Conservation (phyloP, 495 filamentous ascomycete genomes). For the Melanomma pulvis-pyrius region DNA sequence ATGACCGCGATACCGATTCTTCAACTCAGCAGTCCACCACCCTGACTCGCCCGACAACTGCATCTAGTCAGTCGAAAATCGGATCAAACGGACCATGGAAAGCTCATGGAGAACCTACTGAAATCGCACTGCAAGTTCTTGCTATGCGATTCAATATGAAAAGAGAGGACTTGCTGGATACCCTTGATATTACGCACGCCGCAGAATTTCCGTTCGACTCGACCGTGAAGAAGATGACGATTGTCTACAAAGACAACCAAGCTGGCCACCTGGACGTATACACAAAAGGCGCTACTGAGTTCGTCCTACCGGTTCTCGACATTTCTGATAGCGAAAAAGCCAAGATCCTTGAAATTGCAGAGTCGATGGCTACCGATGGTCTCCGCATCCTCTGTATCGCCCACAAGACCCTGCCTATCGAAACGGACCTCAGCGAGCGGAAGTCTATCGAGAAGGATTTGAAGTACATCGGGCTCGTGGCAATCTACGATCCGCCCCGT, state of each 20-base stretch:
- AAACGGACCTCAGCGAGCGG: constrained; percentile 46
- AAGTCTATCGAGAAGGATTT: constrained; percentile 61
- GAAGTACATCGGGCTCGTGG: constrained; percentile 65
- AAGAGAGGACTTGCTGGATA: constrained; percentile 55
- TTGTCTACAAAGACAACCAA: constrained; percentile 51
- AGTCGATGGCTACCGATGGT: constrained; percentile 58
- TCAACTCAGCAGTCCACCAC: constrained; percentile 16
- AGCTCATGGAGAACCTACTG: constrained; percentile 58
- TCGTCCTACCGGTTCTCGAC: constrained; percentile 52
- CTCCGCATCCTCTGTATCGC: constrained; percentile 62
- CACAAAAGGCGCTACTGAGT: constrained; percentile 62
- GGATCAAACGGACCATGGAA: constrained; percentile 43
- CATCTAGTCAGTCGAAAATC: constrained; percentile 4
- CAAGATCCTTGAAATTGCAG: constrained; percentile 49
- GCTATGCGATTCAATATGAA: constrained; percentile 52
- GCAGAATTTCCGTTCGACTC: constrained; percentile 64
- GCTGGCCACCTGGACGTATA: constrained; percentile 49
- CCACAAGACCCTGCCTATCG: constrained; percentile 41
- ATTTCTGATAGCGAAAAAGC: constrained; percentile 44
- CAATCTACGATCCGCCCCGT: constrained; percentile 73
- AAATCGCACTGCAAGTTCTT: constrained; percentile 58
- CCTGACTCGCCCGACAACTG: constrained; percentile 18
- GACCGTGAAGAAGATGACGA: constrained; percentile 59
- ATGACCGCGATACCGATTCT: constrained; percentile 31
- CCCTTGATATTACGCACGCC: constrained; percentile 42